Evolutionary conservation across 2,329 filamentous ascomycete genomes (phyloP), one percentile per base, ranked within the genome.

Genomic region (Diaporthe sp.): DNA sequence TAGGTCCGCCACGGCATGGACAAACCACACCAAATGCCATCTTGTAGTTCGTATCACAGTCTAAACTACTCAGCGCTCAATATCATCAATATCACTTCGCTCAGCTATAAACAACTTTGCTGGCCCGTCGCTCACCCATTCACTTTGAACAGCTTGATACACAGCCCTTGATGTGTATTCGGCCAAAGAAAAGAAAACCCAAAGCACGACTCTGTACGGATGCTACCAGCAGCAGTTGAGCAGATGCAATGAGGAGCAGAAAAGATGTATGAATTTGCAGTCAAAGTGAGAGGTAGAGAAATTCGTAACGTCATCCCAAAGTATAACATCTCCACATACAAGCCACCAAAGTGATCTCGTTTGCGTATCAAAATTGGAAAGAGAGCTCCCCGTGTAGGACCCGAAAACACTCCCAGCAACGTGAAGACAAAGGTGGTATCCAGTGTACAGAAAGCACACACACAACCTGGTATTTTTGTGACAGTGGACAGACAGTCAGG

Each of bases 401-500:
- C 75, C 65, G 74, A 77, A 76, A 78, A 72, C 77, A 77, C 73
- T 77, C 70, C 47, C 51, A 76, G 74, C 75, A 78, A 79, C 79
- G 78, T 77, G 65, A 78, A 77, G 77, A 55, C 65, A 78, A 71
- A 78, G 28, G 73, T 78, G 80, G 80, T 81, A 82, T 82, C 81
- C 80, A 80, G 79, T 76, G 79, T 76, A 78, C 61, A 65, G 77
- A 78, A 77, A 73, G 61, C 72, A 72, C 58, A 78, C 77, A 79
- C 80, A 79, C 76, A 72, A 76, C 75, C 75, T 68, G 73, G 78
- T 55, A 80, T 67, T 72, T 78, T 67, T 68, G 55, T 44, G 71
- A 57, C 55, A 63, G 61, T 31, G 31, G 51, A 74, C 71, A 72
- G 39, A 74, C 71, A 72, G 47, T 39, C 42, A 75, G 31, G 39